These are phyloP conservation scores for Hericium rajendrae DNA, from an alignment of 768 basidiomycete genomes.

Conservation along the genomic window DNA sequence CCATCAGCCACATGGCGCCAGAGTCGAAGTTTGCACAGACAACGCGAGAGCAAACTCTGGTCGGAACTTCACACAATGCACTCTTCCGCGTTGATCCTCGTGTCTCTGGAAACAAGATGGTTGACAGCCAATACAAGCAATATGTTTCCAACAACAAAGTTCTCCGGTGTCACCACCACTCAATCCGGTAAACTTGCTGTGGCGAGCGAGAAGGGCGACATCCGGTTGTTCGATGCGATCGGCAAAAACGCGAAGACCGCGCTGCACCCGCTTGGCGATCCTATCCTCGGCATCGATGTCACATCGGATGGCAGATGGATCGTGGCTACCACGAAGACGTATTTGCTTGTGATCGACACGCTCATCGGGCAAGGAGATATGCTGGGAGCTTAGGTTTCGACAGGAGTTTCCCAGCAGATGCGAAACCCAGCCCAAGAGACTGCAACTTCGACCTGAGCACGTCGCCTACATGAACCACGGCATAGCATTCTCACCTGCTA, in stretches of 20 bases:
- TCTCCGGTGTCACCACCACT: constrained; percentile 88
- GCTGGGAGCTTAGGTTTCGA: constrained; percentile 83
- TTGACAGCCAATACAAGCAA: constrained; percentile 92
- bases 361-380: constrained; percentile 84
- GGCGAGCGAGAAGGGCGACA: constrained; percentile 93
- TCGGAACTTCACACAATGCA: constrained; percentile 89
- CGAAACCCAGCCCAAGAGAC: constrained; percentile 82
- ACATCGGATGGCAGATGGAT: constrained; percentile 91
- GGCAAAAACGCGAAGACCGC: constrained; percentile 99
- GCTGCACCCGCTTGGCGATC: constrained; percentile 88
- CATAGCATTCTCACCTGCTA: constrained; percentile 87
- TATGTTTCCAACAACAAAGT: constrained; percentile 92
- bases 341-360: constrained; percentile 89
- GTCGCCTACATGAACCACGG: constrained; percentile 88
- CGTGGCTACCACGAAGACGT: constrained; percentile 91
- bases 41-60: constrained; percentile 84
- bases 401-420: constrained; percentile 86
- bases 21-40: constrained; percentile 93
- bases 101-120: constrained; percentile 83
- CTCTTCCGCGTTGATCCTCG: constrained; percentile 98
- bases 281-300: constrained; percentile 90
- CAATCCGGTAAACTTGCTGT: constrained; percentile 81
- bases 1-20: constrained; percentile 84
- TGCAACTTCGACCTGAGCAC: constrained; percentile 86
- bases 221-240: constrained; percentile 88